phyloP scores from a whole-genome alignment of 805 yeast species.

The Zygotorulaspora danielsina region DNA sequence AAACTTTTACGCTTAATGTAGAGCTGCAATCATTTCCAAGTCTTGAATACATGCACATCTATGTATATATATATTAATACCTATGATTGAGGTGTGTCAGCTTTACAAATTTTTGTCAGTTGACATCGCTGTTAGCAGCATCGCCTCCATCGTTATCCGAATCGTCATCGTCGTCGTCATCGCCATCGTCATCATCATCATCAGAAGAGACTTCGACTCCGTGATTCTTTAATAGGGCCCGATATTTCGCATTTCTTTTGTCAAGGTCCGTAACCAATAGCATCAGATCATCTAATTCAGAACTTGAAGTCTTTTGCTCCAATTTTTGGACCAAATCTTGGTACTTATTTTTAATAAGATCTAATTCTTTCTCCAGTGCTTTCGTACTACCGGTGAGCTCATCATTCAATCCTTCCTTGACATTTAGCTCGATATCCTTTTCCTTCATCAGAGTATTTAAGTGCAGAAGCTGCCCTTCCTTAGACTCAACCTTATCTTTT shows the following conservation, averaged over 20 bases:
- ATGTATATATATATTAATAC: not conserved
- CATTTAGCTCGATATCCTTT: constrained; percentile 2
- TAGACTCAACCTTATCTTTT: not conserved
- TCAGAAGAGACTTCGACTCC: constrained; percentile 67
- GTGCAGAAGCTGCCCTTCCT: not conserved
- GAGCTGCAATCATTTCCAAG: not conserved
- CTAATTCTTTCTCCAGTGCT: constrained; percentile 6
- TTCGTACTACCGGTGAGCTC: not conserved
- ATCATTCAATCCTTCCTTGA: constrained; percentile 7
- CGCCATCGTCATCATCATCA: constrained; percentile 64
- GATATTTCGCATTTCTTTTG: constrained; percentile 57
- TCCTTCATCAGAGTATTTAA: not conserved
- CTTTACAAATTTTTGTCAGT: no score
- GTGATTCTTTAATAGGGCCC: constrained; percentile 44
- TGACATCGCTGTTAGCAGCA: no score
- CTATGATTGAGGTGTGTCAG: not conserved
- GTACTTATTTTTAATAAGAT: constrained; percentile 9
- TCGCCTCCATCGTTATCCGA: no score
- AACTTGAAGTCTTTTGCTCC: constrained; percentile 12
- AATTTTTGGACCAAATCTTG: constrained; percentile 11
- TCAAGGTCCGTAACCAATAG: constrained; percentile 73
- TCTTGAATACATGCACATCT: not conserved
- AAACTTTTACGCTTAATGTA: constrained; percentile 11
- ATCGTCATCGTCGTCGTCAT: constrained; percentile 47
- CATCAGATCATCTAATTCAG: constrained; percentile 61